Conservation (phyloP, 352 stramenopile genomes). For the Stramenopiles sp. region DNA sequence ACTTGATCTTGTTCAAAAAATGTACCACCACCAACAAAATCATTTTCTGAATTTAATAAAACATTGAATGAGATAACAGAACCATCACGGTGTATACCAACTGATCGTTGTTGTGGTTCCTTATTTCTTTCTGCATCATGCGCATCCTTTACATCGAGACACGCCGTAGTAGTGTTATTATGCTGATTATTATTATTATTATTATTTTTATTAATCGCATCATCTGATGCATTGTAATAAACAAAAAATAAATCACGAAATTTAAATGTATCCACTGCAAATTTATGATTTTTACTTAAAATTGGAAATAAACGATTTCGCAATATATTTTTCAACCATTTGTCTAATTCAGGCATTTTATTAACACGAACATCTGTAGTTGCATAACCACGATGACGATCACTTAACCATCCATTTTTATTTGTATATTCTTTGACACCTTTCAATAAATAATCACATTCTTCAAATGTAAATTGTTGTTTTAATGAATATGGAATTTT, state of each 20-base stretch:
- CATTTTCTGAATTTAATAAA: conserved; percentile 42
- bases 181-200: too few species aligned
- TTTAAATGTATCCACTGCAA: conserved; percentile 27
- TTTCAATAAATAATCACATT: conserved; percentile 28
- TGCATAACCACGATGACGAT: conserved; percentile 47
- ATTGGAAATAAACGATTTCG: conserved; percentile 37
- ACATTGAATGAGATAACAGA: conserved; percentile 83
- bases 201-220: conserved; percentile 26
- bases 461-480: too few species aligned
- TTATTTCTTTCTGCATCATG: background rate
- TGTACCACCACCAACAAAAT: conserved; percentile 72
- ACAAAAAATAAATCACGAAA: conserved; percentile 65
- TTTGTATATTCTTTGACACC: conserved; percentile 27
- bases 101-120: too few species aligned
- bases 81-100: conserved; percentile 69
- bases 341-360: conserved; percentile 35
- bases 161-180: conserved; percentile 30
- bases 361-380: conserved; percentile 55
- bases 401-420: conserved; percentile 39
- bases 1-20: too few species aligned
- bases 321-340: conserved; percentile 37
- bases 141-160: background rate
- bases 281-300: conserved; percentile 27
- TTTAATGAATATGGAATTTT: too few species aligned
- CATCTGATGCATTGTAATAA: conserved; percentile 42